Evolutionary conservation across 2,329 filamentous ascomycete genomes (phyloP).

Genomic region (Alternaria longipes): DNA sequence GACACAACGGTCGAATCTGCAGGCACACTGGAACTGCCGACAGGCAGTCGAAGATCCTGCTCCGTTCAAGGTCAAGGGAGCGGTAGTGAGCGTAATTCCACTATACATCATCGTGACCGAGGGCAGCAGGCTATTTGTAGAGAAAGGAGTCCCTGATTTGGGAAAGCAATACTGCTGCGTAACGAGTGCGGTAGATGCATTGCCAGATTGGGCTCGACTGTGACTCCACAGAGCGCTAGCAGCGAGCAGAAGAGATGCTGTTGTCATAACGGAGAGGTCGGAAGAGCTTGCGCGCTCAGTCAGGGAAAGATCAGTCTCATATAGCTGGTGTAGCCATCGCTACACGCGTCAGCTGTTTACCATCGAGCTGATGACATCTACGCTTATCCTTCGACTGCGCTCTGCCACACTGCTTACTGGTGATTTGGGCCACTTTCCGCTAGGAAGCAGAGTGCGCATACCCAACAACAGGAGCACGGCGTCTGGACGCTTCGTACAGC

Average conservation of each 20-base stretch:
- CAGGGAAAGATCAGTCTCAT: background rate
- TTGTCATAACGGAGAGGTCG: background rate
- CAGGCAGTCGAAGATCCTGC: background rate
- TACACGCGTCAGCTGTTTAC: background rate
- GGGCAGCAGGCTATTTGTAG: background rate
- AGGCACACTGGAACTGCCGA: background rate
- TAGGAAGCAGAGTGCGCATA: background rate
- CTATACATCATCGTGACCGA: too few relatives aligned
- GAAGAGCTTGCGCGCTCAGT: background rate
- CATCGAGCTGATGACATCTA: background rate
- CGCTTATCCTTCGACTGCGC: background rate
- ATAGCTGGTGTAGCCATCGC: background rate
- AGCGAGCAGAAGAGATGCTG: background rate
- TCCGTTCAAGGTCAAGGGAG: conserved; percentile 1
- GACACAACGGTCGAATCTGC: conserved; percentile 1
- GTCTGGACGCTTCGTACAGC: background rate
- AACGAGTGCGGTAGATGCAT: background rate
- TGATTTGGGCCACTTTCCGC: background rate
- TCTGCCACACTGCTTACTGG: background rate
- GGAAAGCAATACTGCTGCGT: conserved; percentile 9
- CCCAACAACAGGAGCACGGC: too few relatives aligned
- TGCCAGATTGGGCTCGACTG: conserved; percentile 1
- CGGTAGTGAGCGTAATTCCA: too few relatives aligned
- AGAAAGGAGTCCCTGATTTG: conserved; percentile 1
- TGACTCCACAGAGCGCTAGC: too few relatives aligned